Conservation (phyloP, 306 rosid species). For the Lathyrus aphaca region DNA sequence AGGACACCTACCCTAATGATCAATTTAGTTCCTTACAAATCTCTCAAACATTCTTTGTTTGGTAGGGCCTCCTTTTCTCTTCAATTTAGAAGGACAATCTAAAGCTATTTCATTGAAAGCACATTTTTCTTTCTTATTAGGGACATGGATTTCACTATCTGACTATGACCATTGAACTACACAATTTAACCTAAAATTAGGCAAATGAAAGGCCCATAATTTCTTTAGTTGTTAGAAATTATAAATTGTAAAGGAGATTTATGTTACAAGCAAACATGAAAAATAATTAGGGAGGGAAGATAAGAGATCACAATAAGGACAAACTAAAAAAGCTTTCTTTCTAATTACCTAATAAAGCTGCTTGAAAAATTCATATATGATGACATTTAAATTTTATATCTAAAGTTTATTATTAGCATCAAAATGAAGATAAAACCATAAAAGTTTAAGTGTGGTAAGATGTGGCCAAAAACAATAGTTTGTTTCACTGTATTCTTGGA, state of each 20-base stretch:
- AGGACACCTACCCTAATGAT: slow-evolving; percentile 49
- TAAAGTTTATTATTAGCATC: too few relatives aligned
- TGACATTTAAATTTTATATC: too few relatives aligned
- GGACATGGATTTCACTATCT: slow-evolving; percentile 42
- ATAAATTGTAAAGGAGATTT: slow-evolving; percentile 23
- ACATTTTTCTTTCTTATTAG: slow-evolving; percentile 30
- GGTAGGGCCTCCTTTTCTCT: slow-evolving; percentile 46
- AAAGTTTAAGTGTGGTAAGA: neutral
- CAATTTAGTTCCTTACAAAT: slow-evolving; percentile 44
- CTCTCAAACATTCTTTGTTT: slow-evolving; percentile 44
- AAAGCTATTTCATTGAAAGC: slow-evolving; percentile 32
- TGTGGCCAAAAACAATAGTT: neutral
- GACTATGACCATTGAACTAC: slow-evolving; percentile 48
- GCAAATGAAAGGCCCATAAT: slow-evolving; percentile 27
- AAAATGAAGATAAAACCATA: too few relatives aligned
- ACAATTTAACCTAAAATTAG: slow-evolving; percentile 33
- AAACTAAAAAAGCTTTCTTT: neutral
- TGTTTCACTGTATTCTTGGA: neutral
- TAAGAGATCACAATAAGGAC: neutral
- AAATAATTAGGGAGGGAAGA: neutral
- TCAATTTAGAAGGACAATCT: slow-evolving; percentile 40
- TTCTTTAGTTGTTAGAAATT: slow-evolving; percentile 24
- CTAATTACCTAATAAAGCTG: neutral
- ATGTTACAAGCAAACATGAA: slow-evolving; percentile 35
- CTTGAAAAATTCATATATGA: neutral